Base-by-base conservation (phyloP, 1,139 yeast species). In the Saccharomyces pastorianus region DNA sequence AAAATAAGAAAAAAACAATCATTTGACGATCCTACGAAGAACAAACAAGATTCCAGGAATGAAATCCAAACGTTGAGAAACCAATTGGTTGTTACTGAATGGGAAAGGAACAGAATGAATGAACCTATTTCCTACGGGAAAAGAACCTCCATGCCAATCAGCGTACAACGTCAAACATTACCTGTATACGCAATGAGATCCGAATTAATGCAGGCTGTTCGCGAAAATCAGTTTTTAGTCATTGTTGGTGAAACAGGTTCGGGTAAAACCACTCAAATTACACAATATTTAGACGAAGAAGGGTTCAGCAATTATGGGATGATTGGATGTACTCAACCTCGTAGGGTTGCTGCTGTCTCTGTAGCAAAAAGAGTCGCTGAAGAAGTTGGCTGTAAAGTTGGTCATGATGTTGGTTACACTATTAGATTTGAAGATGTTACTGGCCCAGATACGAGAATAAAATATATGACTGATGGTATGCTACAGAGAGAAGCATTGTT, bases 401-500 rank as follows among this genome's bases (percentile, higher is more conserved):
- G 98, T 0, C 74, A 79, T 13, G 83, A 84, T 60, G 97, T 91
- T 13, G 99, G 99, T 8, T 91, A 61, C 23, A 20, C 23, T 20
- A 20, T 20, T 20, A 20, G 23, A 20, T 20, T 20, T 20, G 23
- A 20, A 20, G 95, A 90, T 62, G 76, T 76, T 50, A 76, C 89
- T 0, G 76, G 81, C 26, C 79, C 76, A 0, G 75, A 76, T 47
- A 93, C 98, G 0, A 75, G 77, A 4, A 78, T 91, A 47, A 89
- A 90, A 71, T 91, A 90, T 66, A 79, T 91, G 81, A 93, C 99
- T 0, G 98, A 93, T 70, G 98, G 98, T 76, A 90, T 89, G 88
- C 75, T 93, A 32, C 89, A 88, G 69, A 74, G 89, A 59, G 97
- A 90, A 65, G 91, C 93, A 0, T 72, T 90, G 50, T 68, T 76